Evolutionary conservation across 768 basidiomycete genomes (phyloP), one percentile per base, ranked within the genome.

Genomic region (Auricularia cornea): DNA sequence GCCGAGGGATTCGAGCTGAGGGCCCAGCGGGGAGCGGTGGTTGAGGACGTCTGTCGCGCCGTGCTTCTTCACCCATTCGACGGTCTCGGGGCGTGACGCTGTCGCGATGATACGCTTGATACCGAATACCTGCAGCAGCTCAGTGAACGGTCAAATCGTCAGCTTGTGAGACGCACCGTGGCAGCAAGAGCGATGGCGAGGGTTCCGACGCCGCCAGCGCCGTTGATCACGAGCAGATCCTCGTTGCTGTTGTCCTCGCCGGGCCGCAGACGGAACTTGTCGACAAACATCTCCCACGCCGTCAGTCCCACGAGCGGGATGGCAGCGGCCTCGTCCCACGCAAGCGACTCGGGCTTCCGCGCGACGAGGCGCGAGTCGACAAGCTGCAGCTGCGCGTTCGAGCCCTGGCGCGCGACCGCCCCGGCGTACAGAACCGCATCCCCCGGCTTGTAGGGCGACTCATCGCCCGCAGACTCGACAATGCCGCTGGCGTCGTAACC

Each of bases 221-320:
- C 54, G 40, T 59, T 62, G 12, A 59, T 48, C 12, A 62, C 57
- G 16, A 65, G 28, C 38, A 48, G 30, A 12, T 6, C 30, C 29
- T 59, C 61, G n/a, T 44, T 23, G 29, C 56, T 33, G 20, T 59
- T 54, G 35, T 59, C 61, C 3, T 56, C 29, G 26, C 41, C 14
- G 23, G 54, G 54, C 30, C 14, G 12, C 12, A 57, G 26, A 31
- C 30, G 38, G 23, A 65, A 59, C 48, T 62, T 41, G 33, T 62
- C 64, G 18, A 44, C 60, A 3, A 65, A 54, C 64, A 65, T 65
- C 64, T 65, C 64, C 64, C 64, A 65, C 29, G 64, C 64, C 11
- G 64, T 65, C 12, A 62, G 29, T 3, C 61, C 54, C 18, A 65
- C 64, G 20, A 65, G 60, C 12, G 61, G 64, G 16, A 65, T n/a